A percentile compares a stretch with the other conserved stretches of the same genome.
phyloP scores from a whole-genome alignment of 1,284 basidiomycete species.

The Phenoliferia sp. region DNA sequence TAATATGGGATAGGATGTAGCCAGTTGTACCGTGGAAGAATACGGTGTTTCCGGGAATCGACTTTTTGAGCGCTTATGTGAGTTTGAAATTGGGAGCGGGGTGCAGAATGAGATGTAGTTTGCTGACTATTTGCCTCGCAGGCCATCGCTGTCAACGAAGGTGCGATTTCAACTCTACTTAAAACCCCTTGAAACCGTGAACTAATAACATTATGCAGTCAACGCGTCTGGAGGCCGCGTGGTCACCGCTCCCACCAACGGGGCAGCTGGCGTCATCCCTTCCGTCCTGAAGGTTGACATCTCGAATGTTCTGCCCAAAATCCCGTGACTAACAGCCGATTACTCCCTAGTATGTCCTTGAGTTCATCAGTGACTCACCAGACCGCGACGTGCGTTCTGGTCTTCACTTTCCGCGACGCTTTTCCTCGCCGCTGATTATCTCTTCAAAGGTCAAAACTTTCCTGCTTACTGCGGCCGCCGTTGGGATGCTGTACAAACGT shows the following conservation, averaged over 20 bases:
- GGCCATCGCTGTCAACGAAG: conserved; percentile 63
- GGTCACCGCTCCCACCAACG: conserved; percentile 86
- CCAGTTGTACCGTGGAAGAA: conserved; percentile 60
- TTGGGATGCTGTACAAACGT: conserved; percentile 96
- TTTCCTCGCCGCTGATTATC: conserved; percentile 73
- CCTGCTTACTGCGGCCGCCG: conserved; percentile 48
- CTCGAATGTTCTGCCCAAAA: background rate
- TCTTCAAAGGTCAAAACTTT: conserved; percentile 50
- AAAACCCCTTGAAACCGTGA: background rate
- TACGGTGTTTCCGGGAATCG: conserved; percentile 84
- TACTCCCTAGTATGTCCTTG: conserved; percentile 68
- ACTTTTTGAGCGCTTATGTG: conserved; percentile 60
- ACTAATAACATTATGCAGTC: background rate
- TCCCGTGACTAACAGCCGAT: background rate
- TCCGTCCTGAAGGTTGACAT: conserved; percentile 52
- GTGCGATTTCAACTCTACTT: conserved; percentile 50
- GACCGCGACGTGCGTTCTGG: conserved; percentile 81
- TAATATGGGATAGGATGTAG: background rate
- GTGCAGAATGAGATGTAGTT: too few relatives aligned
- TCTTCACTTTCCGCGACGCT: too few relatives aligned
- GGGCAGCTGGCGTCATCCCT: conserved; percentile 75
- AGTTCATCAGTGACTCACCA: conserved; percentile 85
- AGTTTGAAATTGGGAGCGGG: background rate
- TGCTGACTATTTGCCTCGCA: conserved; percentile 10
- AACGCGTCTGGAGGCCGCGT: conserved; percentile 66